Base-by-base conservation (phyloP, 2,329 filamentous ascomycete species). In the Claviceps sp. region DNA sequence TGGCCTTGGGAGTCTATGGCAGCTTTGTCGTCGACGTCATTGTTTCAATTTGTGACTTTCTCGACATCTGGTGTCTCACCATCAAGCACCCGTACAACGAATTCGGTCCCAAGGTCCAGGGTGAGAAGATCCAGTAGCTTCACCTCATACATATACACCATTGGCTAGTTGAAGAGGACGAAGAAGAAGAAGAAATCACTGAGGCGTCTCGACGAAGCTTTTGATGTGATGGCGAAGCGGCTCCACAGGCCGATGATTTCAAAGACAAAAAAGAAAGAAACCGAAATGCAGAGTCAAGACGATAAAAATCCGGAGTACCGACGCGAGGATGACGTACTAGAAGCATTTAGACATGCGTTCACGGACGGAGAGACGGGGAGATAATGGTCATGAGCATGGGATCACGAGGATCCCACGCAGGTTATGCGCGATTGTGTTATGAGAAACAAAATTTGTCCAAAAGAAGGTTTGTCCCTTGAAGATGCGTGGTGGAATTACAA, bases 1-100 rank as follows among this genome's bases (percentile, higher is more conserved):
- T 88, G 54, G 86, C 85, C 0, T 67, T 95, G 47, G 93, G 93
- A 37, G 82, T 97, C n/a, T 96, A 98, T 70, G 90, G 88, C 55
- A 95, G 89, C 67, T 98, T 98, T 66, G 88, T 97, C 52, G 86
- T 95, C 37, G 93, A 97, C 65, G 90, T 97, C 52, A 96, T 98
- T 59, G 88, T 93, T 54, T 94, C 88, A 34, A 97, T 98, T 60
- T 98, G 93, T 70, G 93, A 98, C 67, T 95, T 95, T 66, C 76
- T 97, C 55, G 93, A 98, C 65, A 98, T 98, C 59, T 97, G 89
- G 88, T 98, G 93, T 65, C 74, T 98, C 65, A 95, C 87, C 1
- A 98, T 98, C 72, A 98, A 98, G 78, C 84, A 97, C 61, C 81
- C 79, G 22, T 75, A 77, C 57, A 70, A 74, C 24, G 76, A 78